Conservation (phyloP, 768 basidiomycete genomes). For the Macrocybe gigantea region DNA sequence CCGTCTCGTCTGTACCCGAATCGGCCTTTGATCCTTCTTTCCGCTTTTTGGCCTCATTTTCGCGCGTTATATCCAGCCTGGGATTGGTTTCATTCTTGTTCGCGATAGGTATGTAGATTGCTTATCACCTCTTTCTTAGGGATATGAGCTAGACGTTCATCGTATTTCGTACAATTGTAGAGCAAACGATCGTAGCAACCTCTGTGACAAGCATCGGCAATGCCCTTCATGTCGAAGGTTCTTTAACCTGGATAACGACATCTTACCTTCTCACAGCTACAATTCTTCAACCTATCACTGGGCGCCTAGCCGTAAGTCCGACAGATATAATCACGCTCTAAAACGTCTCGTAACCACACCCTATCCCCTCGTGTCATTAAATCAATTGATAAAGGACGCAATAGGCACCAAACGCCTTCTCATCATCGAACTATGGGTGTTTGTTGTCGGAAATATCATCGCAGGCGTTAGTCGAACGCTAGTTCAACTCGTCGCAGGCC, state of each 20-base stretch:
- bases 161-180: slow-evolving; percentile 3
- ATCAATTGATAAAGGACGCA: slow-evolving; percentile 11
- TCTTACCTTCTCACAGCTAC: slow-evolving; percentile 20
- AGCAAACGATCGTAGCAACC: slow-evolving; percentile 20
- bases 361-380: neutral
- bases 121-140: neutral
- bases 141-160: neutral
- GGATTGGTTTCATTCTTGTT: slow-evolving; percentile 9
- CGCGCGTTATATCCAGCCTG: slow-evolving; percentile 2
- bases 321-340: too few relatives aligned
- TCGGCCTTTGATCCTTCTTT: too few relatives aligned
- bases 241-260: slow-evolving; percentile 19
- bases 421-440: slow-evolving; percentile 19
- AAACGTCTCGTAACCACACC: neutral
- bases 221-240: slow-evolving; percentile 17
- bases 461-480: slow-evolving; percentile 17
- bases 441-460: slow-evolving; percentile 18
- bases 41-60: too few relatives aligned
- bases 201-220: slow-evolving; percentile 16
- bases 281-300: slow-evolving; percentile 17
- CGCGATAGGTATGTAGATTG: slow-evolving; percentile 8
- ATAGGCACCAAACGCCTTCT: slow-evolving; percentile 16
- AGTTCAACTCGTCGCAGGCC: slow-evolving; percentile 17
- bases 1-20: too few relatives aligned
- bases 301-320: slow-evolving; percentile 16